Base-by-base conservation (phyloP, 2,329 filamentous ascomycete species). In the Colletotrichum abscissum region DNA sequence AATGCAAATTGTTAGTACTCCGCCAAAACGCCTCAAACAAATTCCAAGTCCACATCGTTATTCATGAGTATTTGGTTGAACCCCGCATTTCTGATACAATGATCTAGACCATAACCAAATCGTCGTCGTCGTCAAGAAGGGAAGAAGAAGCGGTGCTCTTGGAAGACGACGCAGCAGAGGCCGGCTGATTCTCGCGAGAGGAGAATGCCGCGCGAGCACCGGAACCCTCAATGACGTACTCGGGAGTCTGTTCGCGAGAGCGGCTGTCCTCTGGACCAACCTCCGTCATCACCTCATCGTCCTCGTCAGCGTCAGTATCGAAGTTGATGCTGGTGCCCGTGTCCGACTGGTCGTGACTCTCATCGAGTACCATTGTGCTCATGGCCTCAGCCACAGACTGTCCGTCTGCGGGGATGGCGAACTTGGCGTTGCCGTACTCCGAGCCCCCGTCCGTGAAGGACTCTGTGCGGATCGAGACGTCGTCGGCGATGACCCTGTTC, bases 391-490 rank as follows among this genome's bases (percentile, higher is more conserved):
- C 77, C 16, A 75, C 75, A 22, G 58, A 65, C 69, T 83, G 80
- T 11, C 79, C 77, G 1, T 79, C 79, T 0, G 78, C 80, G 1
- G 82, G 84, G 0, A 81, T 66, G n/a, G 75, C 78, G 68, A 78
- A 81, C 56, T 78, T 77, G 6, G 84, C 85, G 11, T 81, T 78
- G 2, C 79, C 75, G 35, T 82, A 84, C 0, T 82, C 83, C 5
- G 77, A 73, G 2, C 76, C 78, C 6, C 78, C 80, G 3, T 76
- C 74, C 0, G 79, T 78, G 63, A 85, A 85, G n/a, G 78, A 72
- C 71, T 85, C 84, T 0, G 83, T 82, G 19, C 69, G 74, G 12
- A 83, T 76, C 0, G 82, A 82, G 0, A 74, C 78, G 58, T 81
- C 79, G 42, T 82, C 82, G 5, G 79, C 78, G 46, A 84, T 80